phyloP scores from a whole-genome alignment of 129 eudicot genomes.

The carrot (Daucus carota) region DH1_v3.0 NC_030385.2:39869001-39869500 shows the following conservation, averaged over 20 bases:
- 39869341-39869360: constrained; percentile 43
- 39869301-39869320: constrained; percentile 28
- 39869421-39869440: constrained; percentile 67
- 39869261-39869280: constrained; percentile 60
- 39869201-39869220: constrained; percentile 19
- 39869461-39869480: constrained; percentile 47
- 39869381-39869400: constrained; percentile 58
- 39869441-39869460: constrained; percentile 65
- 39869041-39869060: constrained; percentile 29
- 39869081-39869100: constrained; percentile 30
- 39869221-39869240: constrained; percentile 65
- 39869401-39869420: constrained; percentile 68
- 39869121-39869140: constrained; percentile 29
- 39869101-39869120: constrained; percentile 33
- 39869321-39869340: constrained; percentile 14
- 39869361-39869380: constrained; percentile 74
- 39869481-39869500: constrained; percentile 38
- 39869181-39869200: constrained; percentile 45
- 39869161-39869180: constrained; percentile 47
- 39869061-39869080: constrained; percentile 45
- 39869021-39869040: constrained; percentile 27
- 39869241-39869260: constrained; percentile 43
- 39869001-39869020: constrained; percentile 30
- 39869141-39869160: constrained; percentile 54
- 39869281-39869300: constrained; percentile 20